Base-by-base conservation (phyloP, 768 basidiomycete genomes). In the Trametopsis cervina region DNA sequence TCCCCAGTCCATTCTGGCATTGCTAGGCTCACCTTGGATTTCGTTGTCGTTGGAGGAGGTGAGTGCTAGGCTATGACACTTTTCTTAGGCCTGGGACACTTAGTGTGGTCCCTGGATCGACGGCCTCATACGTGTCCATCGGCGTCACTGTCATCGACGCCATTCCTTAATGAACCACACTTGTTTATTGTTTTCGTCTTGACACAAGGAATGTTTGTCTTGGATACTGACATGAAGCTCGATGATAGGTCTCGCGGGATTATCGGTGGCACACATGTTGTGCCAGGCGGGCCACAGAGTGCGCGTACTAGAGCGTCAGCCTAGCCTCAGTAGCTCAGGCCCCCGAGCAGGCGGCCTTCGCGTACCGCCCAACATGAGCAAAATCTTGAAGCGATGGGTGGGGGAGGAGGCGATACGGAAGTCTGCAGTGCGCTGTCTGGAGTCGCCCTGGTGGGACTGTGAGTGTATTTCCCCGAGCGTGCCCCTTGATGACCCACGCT, bases 221-320 rank as follows among this genome's bases (percentile, higher is more conserved):
- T 33, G 15, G 29, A 15, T 7, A 33, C 29, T 33, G 29, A 33
- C 29, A 7, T 15, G 29, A 15, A 33, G 15, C 29, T 17, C 29
- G 2, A n/a, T 23, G 29, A 13, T 67, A 55, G 73, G 75, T 13
- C 68, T 83, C 12, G 69, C 74, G 33, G 83, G 82, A 9, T 64
- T 81, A 41, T 73, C 81, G 2, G 65, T 73, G 27, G 81, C 81
- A 3, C 75, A 72, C 54, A 67, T 75, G 13, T 67, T 85, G 36
- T 69, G 69, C 39, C 72, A 70, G 54, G 74, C 74, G 4, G 82
- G 83, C 4, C 83, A 85, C 62, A 63, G 67, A 25, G 81, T 83
- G n/a, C 64, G 72, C 2, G 71, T 85, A 2, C 60, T 83, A 18
- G 82, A 84, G 57, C 65, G 69, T 50, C 63, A 60, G 15, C 66